phyloP scores from a whole-genome alignment of 176 grass and related monocot species.

The barley (Hordeum vulgare) region MorexV3_pseudomolecules_assembly NC_058524.1:20552140-20552639 shows the following conservation, averaged over 20 bases:
- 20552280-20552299: not conserved
- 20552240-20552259: not conserved
- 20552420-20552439: not conserved
- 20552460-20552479: not conserved
- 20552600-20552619: not conserved
- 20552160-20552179: not conserved
- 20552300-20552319: not conserved
- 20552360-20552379: not conserved
- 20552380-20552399: not conserved
- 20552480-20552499: not conserved
- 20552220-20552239: not conserved
- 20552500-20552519: not conserved
- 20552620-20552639: not conserved
- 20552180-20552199: not conserved
- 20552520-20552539: not conserved
- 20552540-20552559: not conserved
- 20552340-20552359: not conserved
- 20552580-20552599: not conserved
- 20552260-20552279: not conserved
- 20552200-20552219: not conserved
- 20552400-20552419: not conserved
- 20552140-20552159: slow-evolving; percentile 8
- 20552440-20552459: not conserved
- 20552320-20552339: not conserved
- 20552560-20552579: not conserved